These are phyloP conservation scores for Guyanaporus albipodus DNA, from an alignment of 768 basidiomycete species.

Conservation along the genomic window DNA sequence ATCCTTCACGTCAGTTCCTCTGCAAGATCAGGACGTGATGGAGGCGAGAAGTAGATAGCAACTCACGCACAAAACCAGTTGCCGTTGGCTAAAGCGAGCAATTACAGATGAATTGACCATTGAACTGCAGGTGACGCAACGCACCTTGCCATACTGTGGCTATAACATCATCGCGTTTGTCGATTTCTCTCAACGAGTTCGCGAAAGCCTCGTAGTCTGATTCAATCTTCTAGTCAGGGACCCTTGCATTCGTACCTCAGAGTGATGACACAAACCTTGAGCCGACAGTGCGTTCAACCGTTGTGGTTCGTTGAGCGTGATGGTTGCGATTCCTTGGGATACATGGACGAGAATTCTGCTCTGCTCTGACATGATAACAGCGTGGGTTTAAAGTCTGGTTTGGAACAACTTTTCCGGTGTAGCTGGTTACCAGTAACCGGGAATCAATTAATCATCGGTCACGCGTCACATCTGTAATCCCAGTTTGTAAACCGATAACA, in stretches of 20 bases:
- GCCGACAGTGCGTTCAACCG: slow-evolving; percentile 57
- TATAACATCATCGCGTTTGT: slow-evolving; percentile 56
- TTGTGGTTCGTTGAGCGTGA: slow-evolving; percentile 59
- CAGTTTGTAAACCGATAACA: not conserved
- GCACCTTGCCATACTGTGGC: slow-evolving; percentile 68
- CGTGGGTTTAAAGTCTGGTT: not conserved
- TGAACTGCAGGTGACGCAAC: not conserved
- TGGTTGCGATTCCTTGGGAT: slow-evolving; percentile 59
- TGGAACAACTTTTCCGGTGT: slow-evolving; percentile 4
- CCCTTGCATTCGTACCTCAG: not conserved
- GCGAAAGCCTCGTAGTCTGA: slow-evolving; percentile 64
- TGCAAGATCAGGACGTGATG: slow-evolving; percentile 21
- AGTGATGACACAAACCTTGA: slow-evolving; percentile 37
- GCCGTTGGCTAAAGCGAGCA: slow-evolving; percentile 45
- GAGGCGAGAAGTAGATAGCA: not conserved
- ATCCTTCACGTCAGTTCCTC: slow-evolving; percentile 55
- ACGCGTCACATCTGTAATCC: not conserved
- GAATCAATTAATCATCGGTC: too few relatives aligned
- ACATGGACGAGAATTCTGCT: slow-evolving; percentile 47
- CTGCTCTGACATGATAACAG: slow-evolving; percentile 34
- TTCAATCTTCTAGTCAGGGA: not conserved
- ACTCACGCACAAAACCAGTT: slow-evolving; percentile 75
- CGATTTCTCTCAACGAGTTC: slow-evolving; percentile 52
- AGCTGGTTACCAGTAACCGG: slow-evolving; percentile 3
- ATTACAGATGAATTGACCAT: not conserved